A percentile compares a stretch with the other conserved stretches of the same genome.
Evolutionary conservation across 441 rosid genomes (phyloP).

Genomic region (Cnidoscolus chayamansa): DNA sequence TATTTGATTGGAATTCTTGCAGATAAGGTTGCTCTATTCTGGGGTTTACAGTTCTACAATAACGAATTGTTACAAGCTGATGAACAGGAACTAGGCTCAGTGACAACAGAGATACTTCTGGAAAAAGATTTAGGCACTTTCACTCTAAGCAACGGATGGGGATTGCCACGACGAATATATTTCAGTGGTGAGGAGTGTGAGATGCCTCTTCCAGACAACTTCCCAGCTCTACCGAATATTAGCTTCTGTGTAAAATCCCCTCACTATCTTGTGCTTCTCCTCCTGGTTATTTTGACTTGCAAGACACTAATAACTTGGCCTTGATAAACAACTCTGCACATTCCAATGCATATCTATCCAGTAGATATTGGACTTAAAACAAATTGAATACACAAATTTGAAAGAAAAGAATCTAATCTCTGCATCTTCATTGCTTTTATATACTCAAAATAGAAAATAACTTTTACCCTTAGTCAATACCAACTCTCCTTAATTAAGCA

Average conservation of each 20-base stretch:
- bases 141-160: conserved; percentile 32
- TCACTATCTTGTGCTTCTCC: conserved; percentile 18
- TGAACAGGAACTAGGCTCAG: conserved; percentile 33
- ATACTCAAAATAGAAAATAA: too few species aligned
- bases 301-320: background rate
- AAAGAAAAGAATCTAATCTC: too few species aligned
- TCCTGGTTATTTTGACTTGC: conserved; percentile 17
- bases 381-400: too few species aligned
- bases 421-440: too few species aligned
- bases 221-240: conserved; percentile 45
- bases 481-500: too few species aligned
- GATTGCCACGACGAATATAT: conserved; percentile 22
- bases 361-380: too few species aligned
- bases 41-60: conserved; percentile 48
- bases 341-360: background rate
- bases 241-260: conserved; percentile 22
- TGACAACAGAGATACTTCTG: conserved; percentile 47
- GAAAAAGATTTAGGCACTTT: conserved; percentile 41
- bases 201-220: conserved; percentile 55
- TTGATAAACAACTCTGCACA: conserved; percentile 10
- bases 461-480: too few species aligned
- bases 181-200: conserved; percentile 23
- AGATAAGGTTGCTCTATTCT: conserved; percentile 52
- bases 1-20: conserved; percentile 18
- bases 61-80: conserved; percentile 35